Evolutionary conservation across 805 yeast genomes (phyloP), one percentile per base, ranked within the genome.

Genomic region (Sugiyamaella lignohabitans): DNA sequence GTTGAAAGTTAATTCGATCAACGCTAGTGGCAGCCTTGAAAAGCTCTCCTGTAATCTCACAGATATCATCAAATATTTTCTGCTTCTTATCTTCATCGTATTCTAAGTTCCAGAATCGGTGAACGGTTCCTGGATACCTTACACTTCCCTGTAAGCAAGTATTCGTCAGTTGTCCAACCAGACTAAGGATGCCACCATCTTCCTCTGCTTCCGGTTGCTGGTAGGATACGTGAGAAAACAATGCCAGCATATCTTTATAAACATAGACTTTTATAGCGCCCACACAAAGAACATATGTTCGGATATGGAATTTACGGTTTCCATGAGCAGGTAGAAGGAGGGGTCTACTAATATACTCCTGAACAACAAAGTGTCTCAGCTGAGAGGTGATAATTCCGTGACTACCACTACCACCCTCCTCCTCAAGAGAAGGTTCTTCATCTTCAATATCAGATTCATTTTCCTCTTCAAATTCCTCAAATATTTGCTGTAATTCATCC

Each of bases 331-430:
- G 60, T 36, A 89, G 60, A 6, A 93, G 66, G 43, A 93, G 64
- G 4, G 98, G 98, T 21, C 70, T 68, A 1, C 63, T 60, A 51
- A 84, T 63, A 60, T 93, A 93, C 60, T 83, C 84, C 63, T 93
- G 98, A 1, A 91, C 85, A 17, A 93, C 77, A 58, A 91, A 93
- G 63, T 89, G 95, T 51, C 98, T 79, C 46, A 89, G 69, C 62
- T 88, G 96, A 0, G 96, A 86, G 0, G 87, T 80, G 6, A 87
- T 82, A 21, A 91, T 76, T 3, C 89, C 89, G 53, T 79, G 80
- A 5, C 39, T 56, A 14, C 55, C 68, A 5, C 39, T 56, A 14
- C 55, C 68, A 8, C 62, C 63, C 10, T 57, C 62, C 8, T 61
- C 69, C 5, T 10, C 41, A n/a, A 11, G 16, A 11, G 8, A 5